phyloP scores from a whole-genome alignment of 106 monocot species.

The Dioscorea zingiberensis region DNA sequence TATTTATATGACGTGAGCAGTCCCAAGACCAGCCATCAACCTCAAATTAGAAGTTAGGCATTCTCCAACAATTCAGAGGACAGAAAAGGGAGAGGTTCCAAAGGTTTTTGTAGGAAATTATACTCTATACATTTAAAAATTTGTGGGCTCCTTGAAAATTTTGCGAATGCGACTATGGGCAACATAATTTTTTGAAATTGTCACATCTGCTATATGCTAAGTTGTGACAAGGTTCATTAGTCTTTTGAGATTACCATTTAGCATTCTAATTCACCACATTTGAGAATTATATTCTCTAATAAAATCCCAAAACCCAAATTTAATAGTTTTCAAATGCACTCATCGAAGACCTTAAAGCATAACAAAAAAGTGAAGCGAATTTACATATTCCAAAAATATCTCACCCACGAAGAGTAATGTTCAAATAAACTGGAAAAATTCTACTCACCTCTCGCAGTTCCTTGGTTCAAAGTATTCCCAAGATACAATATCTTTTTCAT shows the following conservation, averaged over 20 bases:
- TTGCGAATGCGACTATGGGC: no score
- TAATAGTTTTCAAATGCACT: not conserved
- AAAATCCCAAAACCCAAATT: not conserved
- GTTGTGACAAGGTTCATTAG: no score
- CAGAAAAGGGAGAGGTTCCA: no score
- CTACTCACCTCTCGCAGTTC: constrained; percentile 81
- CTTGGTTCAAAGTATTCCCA: constrained; percentile 90
- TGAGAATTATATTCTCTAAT: not conserved
- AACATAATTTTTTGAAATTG: no score
- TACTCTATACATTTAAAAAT: no score
- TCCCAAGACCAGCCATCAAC: no score
- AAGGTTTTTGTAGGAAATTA: no score
- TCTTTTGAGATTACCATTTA: not conserved
- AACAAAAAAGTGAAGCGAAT: not conserved
- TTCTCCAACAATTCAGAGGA: no score
- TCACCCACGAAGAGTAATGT: not conserved
- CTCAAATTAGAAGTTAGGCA: no score
- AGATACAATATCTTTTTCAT: constrained; percentile 90
- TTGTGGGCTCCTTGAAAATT: no score
- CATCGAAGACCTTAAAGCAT: not conserved
- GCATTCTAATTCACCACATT: not conserved
- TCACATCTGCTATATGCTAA: no score
- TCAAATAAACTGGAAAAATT: not conserved
- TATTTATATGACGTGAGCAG: no score
- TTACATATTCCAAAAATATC: not conserved